phyloP scores from a whole-genome alignment of 2,329 filamentous ascomycete genomes.

The Fusarium sp. region DNA sequence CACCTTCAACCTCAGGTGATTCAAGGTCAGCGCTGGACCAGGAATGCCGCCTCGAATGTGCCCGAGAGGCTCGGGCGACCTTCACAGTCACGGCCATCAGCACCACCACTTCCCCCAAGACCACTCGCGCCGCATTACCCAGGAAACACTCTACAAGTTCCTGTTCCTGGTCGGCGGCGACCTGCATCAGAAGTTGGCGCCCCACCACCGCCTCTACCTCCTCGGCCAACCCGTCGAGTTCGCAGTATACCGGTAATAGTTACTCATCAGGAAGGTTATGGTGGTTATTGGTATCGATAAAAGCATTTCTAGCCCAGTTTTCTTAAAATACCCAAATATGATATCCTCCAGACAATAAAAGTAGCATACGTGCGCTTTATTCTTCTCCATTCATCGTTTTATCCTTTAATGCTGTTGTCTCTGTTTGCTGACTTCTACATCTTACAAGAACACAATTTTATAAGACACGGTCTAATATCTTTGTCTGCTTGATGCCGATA shows the following conservation, averaged over 20 bases:
- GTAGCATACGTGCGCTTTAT: constrained; percentile 19
- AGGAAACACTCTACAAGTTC: constrained; percentile 12
- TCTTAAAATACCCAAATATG: constrained; percentile 24
- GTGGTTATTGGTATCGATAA: constrained; percentile 35
- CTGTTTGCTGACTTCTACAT: constrained; percentile 8
- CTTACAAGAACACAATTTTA: neutral
- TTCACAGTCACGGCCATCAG: constrained; percentile 9
- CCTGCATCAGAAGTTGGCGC: constrained; percentile 36
- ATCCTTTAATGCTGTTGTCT: neutral
- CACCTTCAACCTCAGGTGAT: constrained; percentile 3
- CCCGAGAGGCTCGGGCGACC: constrained; percentile 3
- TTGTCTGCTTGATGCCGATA: constrained; percentile 28
- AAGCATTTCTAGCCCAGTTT: constrained; percentile 15
- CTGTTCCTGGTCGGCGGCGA: constrained; percentile 4
- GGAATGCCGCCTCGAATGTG: neutral
- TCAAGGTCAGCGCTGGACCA: constrained; percentile 1
- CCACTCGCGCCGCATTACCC: constrained; percentile 21
- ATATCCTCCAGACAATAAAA: constrained; percentile 16
- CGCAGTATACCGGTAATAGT: constrained; percentile 43
- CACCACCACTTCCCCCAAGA: constrained; percentile 26
- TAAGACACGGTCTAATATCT: constrained; percentile 18
- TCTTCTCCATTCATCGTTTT: neutral
- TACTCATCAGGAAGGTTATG: constrained; percentile 40
- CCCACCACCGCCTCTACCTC: constrained; percentile 38
- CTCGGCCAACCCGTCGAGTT: constrained; percentile 37